Conservation (phyloP, 2,329 filamentous ascomycete species). For the Aspergillus aculeatus region DNA sequence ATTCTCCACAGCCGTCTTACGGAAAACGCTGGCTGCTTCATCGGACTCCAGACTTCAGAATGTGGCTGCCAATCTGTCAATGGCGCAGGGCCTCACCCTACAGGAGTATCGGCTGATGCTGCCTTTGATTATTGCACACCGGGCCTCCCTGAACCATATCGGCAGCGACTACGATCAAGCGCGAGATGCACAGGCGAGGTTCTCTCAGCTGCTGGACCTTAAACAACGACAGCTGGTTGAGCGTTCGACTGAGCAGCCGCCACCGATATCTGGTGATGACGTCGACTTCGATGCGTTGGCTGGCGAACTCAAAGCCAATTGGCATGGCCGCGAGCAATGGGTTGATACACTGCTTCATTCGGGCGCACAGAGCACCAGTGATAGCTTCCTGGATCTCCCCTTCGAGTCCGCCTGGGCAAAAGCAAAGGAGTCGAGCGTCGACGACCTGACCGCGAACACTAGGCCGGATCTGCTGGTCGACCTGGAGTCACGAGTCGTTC, state of each 20-base stretch:
- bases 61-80: constrained; percentile 55
- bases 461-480: constrained; percentile 57
- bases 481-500: constrained; percentile 65
- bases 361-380: constrained; percentile 56
- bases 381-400: constrained; percentile 62
- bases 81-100: constrained; percentile 45
- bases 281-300: constrained; percentile 37
- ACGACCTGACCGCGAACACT: constrained; percentile 30
- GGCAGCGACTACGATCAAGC: constrained; percentile 62
- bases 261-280: constrained; percentile 35
- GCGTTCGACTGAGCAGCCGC: constrained; percentile 28
- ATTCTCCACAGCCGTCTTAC: constrained; percentile 81
- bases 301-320: constrained; percentile 65
- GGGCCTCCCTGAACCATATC: constrained; percentile 60
- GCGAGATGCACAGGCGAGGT: constrained; percentile 59
- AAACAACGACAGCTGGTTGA: constrained; percentile 59
- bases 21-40: constrained; percentile 59
- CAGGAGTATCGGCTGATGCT: constrained; percentile 49
- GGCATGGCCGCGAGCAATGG: constrained; percentile 76
- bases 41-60: constrained; percentile 43
- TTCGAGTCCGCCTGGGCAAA: constrained; percentile 72
- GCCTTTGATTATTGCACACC: constrained; percentile 71
- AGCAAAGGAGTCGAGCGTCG: constrained; percentile 59
- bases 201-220: constrained; percentile 62
- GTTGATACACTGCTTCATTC: constrained; percentile 69